Percentiles rank a stretch among this genome's conserved stretches.
Conservation (phyloP, 768 basidiomycete species). For the Roridomyces roridus region DNA sequence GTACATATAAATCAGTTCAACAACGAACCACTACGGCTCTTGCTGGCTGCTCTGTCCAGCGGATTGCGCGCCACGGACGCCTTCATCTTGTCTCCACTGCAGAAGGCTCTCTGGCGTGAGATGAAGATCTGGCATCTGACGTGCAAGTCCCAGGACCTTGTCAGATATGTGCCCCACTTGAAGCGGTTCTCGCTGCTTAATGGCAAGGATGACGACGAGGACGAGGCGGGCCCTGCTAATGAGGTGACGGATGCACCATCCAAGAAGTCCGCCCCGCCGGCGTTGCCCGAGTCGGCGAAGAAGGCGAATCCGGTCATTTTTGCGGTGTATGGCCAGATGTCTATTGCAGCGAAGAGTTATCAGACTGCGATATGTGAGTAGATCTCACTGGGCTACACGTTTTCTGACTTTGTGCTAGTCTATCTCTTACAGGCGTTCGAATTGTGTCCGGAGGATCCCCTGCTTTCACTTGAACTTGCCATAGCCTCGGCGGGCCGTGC, state of each 20-base stretch:
- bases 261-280: too few relatives aligned
- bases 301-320: constrained; percentile 76
- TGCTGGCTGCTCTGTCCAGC: constrained; percentile 74
- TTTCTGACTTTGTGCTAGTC: constrained; percentile 50
- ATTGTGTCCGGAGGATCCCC: constrained; percentile 81
- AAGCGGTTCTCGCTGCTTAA: constrained; percentile 61
- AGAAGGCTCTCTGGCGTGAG: constrained; percentile 86
- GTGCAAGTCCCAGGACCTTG: constrained; percentile 63
- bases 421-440: constrained; percentile 92
- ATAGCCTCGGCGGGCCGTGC: constrained; percentile 91
- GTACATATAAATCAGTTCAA: constrained; percentile 83
- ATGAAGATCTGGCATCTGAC: constrained; percentile 72
- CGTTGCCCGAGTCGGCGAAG: constrained; percentile 56
- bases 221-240: constrained; percentile 30
- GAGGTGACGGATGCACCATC: not conserved
- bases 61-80: constrained; percentile 76
- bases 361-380: constrained; percentile 89
- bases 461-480: constrained; percentile 84
- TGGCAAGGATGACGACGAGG: constrained; percentile 48
- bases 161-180: constrained; percentile 66
- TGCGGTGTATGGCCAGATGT: constrained; percentile 84
- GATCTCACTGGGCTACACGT: not conserved
- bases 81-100: constrained; percentile 79
- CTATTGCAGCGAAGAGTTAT: constrained; percentile 85
- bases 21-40: constrained; percentile 82